These are phyloP conservation scores for Ambrosia hybrid DNA, from an alignment of 140 eudicot species.

Conservation along the genomic window DNA sequence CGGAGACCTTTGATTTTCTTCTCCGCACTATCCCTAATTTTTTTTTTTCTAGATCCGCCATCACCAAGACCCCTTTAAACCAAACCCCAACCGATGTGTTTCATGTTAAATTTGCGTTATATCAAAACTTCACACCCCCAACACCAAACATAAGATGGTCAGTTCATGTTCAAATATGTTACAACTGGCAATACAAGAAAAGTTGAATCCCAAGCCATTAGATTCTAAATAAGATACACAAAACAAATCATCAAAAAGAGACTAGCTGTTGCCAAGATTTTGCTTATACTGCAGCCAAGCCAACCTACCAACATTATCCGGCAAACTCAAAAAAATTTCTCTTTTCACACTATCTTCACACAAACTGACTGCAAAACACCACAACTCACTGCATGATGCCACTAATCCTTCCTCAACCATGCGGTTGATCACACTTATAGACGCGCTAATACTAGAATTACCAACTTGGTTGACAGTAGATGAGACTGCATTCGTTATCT, in stretches of 20 bases:
- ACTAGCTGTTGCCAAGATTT: background rate
- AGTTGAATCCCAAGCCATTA: background rate
- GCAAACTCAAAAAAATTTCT: slow-evolving; percentile 8
- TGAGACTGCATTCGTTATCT: background rate
- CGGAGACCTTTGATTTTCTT: too few relatives aligned
- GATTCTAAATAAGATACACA: background rate
- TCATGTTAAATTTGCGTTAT: too few relatives aligned
- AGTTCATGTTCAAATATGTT: too few relatives aligned
- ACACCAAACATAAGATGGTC: too few relatives aligned
- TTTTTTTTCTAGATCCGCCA: too few relatives aligned
- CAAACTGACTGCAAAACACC: slow-evolving; percentile 23
- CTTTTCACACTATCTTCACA: slow-evolving; percentile 22
- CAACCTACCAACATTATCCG: slow-evolving; percentile 19
- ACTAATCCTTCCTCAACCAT: slow-evolving; percentile 7
- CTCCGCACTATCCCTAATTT: too few relatives aligned
- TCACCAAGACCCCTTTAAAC: too few relatives aligned
- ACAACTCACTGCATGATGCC: slow-evolving; percentile 8
- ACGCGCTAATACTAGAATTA: background rate
- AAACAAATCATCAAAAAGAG: background rate
- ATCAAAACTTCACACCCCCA: too few relatives aligned
- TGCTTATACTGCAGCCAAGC: slow-evolving; percentile 13
- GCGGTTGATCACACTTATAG: background rate
- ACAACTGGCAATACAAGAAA: background rate
- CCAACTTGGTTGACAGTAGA: background rate
- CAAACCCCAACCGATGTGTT: too few relatives aligned